phyloP scores from a whole-genome alignment of 1,284 basidiomycete genomes.

The Cystobasidiaceae sp. region DNA sequence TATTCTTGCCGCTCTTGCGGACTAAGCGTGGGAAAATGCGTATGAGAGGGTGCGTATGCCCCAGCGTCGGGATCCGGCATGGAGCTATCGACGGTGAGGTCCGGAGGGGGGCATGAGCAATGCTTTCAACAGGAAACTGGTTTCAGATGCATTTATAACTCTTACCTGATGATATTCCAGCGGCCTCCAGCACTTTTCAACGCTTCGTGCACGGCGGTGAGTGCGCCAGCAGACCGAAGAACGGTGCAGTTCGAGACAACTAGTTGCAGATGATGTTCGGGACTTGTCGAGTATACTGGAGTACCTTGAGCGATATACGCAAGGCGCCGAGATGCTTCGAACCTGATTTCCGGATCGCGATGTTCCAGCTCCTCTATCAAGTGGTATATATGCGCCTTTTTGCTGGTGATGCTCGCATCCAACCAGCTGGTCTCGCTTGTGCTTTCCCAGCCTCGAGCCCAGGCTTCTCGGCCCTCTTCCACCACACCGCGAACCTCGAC shows the following conservation, averaged over 20 bases:
- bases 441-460: constrained; percentile 17
- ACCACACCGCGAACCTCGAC: constrained; percentile 34
- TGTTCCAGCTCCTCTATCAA: constrained; percentile 81
- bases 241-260: constrained; percentile 89
- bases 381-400: constrained; percentile 59
- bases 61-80: constrained; percentile 12
- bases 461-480: constrained; percentile 34
- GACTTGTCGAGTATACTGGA: constrained; percentile 82
- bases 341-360: constrained; percentile 71
- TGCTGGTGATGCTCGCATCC: constrained; percentile 17
- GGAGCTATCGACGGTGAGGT: neutral
- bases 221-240: constrained; percentile 75
- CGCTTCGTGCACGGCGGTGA: constrained; percentile 76
- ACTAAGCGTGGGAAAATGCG: constrained; percentile 7
- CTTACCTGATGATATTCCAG: constrained; percentile 73
- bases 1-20: constrained; percentile 63
- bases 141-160: too few relatives aligned
- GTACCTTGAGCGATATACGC: constrained; percentile 89
- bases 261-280: constrained; percentile 92
- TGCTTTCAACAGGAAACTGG: neutral
- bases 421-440: constrained; percentile 8
- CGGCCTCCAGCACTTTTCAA: constrained; percentile 84
- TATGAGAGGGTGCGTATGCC: neutral
- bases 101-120: neutral
- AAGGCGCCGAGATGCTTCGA: constrained; percentile 76